Percentiles rank a stretch among this genome's conserved stretches.
These are phyloP conservation scores for Colletotrichum sp. DNA, from an alignment of 2,329 filamentous ascomycete species.

Conservation along the genomic window DNA sequence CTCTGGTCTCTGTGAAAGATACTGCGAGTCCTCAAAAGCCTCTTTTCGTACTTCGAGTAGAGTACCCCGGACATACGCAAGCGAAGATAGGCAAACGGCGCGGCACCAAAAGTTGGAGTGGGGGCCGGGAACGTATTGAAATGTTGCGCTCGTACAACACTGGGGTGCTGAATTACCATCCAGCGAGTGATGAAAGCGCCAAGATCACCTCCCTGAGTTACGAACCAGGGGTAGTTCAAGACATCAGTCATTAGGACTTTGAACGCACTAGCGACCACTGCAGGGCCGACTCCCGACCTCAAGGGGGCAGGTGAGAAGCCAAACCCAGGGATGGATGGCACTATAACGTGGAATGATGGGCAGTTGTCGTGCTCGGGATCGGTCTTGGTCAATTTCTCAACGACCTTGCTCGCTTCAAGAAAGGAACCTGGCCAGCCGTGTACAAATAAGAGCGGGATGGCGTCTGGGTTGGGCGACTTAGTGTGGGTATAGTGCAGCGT, in stretches of 20 bases:
- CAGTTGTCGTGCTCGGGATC: conserved; percentile 25
- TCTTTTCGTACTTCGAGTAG: conserved; percentile 1
- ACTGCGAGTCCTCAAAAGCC: not conserved
- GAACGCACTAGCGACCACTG: conserved; percentile 34
- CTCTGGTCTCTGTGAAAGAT: not conserved
- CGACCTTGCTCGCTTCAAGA: conserved; percentile 38
- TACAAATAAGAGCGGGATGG: conserved; percentile 44
- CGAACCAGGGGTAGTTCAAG: conserved; percentile 41
- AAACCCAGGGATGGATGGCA: conserved; percentile 48
- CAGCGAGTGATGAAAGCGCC: conserved; percentile 25
- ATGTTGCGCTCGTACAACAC: not conserved
- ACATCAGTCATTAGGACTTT: conserved; percentile 40
- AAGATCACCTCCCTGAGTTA: conserved; percentile 35
- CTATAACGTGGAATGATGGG: conserved; percentile 51
- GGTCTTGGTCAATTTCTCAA: conserved; percentile 31
- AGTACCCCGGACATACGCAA: not conserved
- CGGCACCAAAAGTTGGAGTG: not conserved
- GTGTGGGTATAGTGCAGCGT: conserved; percentile 37
- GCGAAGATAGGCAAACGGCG: not conserved
- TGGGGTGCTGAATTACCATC: conserved; percentile 13
- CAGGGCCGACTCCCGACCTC: conserved; percentile 33
- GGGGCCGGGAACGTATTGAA: conserved; percentile 15
- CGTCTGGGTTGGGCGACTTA: conserved; percentile 27
- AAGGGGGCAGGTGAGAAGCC: conserved; percentile 42
- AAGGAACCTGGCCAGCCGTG: conserved; percentile 50